Evolutionary conservation across 2,329 filamentous ascomycete genomes (phyloP).

Genomic region (Xylaria sp.): DNA sequence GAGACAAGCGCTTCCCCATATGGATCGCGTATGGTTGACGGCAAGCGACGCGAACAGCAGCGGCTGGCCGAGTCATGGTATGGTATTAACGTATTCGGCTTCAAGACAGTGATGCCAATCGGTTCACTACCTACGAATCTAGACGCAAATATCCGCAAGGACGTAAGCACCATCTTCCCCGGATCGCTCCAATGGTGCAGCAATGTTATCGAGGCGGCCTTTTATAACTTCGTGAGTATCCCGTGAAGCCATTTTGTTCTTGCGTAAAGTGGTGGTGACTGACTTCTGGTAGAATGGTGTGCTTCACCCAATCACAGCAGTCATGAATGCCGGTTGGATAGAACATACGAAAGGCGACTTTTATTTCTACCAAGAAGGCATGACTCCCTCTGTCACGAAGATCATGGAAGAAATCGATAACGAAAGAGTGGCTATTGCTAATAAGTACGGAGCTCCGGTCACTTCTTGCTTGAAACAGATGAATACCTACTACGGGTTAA

Average conservation of each 20-base stretch:
- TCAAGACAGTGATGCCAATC: slow-evolving; percentile 34
- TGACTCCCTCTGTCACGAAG: slow-evolving; percentile 35
- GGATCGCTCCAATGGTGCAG: slow-evolving; percentile 33
- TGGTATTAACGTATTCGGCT: slow-evolving; percentile 31
- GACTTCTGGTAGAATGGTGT: slow-evolving; percentile 28
- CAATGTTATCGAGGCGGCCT: slow-evolving; percentile 33
- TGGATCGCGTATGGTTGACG: slow-evolving; percentile 31
- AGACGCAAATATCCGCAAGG: slow-evolving; percentile 4
- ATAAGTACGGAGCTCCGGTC: slow-evolving; percentile 15
- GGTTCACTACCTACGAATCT: slow-evolving; percentile 30
- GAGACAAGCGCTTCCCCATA: slow-evolving; percentile 36
- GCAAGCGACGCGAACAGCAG: slow-evolving; percentile 10
- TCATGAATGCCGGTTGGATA: slow-evolving; percentile 37
- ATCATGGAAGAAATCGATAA: slow-evolving; percentile 35
- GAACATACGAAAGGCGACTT: slow-evolving; percentile 37
- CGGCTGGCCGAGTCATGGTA: slow-evolving; percentile 12
- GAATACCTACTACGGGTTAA: slow-evolving; percentile 32
- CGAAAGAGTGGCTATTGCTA: slow-evolving; percentile 31
- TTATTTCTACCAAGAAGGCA: slow-evolving; percentile 36
- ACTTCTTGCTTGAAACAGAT: slow-evolving; percentile 32
- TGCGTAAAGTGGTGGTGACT: neutral
- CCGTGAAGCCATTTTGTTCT: neutral
- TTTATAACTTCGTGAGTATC: slow-evolving; percentile 31
- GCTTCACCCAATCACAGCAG: slow-evolving; percentile 32
- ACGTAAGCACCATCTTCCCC: slow-evolving; percentile 30